Evolutionary conservation across 2,329 filamentous ascomycete genomes (phyloP), one percentile per base, ranked within the genome.

Genomic region (Colletotrichum magnum): DNA sequence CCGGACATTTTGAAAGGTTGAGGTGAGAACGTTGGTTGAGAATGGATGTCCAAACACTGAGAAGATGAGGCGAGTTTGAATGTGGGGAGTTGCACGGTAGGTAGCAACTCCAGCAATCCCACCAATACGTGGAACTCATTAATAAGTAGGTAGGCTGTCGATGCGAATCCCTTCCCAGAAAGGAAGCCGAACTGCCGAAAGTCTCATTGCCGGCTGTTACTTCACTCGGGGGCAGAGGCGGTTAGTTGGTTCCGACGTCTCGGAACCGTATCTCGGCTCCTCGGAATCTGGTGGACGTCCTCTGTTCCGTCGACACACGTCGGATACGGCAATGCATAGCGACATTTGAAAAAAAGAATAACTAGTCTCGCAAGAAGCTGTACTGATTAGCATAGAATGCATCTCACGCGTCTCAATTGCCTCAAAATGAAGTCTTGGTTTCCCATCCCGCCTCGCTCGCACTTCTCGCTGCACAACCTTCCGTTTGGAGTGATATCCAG

Each of bases 401-500:
- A 24, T 18, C 18, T 41, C 12, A 39, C n/a, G 1, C 32, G 32
- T 5, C 28, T 24, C 45, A 16, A 26, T 10, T 21, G 1, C 21
- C 18, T 28, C 58, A 64, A 36, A 39, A 70, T 70, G 68, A 70
- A 64, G 64, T 70, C 68, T n/a, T 70, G 68, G 68, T 32, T 70
- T 6, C 50, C 68, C 2, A 60, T 70, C 36, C 64, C 64, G 9
- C 48, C 56, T 2, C 57, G 58, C 6, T 70, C 68, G 12, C 68
- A 80, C 72, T 94, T 94, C 80, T 93, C 92, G 7, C 82, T 94
- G 58, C 87, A 88, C 70, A 94, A 94, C 77, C 90, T 94, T 68
- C 92, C 92, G 1, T 94, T 94, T 75, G 92, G 92, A 70, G 89
- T 94, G 79, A 92, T 94, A 76, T 90, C 87, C 53, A 90, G 89